Conservation (phyloP, 2,329 filamentous ascomycete species). For the Beauveria pseudobassiana region DNA sequence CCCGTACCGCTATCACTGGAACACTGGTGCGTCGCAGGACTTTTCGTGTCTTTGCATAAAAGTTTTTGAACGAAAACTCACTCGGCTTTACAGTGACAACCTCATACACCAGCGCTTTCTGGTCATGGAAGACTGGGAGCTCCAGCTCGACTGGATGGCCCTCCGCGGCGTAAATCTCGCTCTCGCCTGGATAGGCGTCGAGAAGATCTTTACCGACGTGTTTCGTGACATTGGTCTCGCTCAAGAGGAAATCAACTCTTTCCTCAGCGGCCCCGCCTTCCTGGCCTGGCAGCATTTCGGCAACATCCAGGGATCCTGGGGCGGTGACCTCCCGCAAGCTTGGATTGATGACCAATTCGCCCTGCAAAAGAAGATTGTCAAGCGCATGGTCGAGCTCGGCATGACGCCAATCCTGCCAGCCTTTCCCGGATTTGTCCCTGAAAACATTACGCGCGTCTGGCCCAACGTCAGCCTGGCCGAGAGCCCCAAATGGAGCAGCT, state of each 20-base stretch:
- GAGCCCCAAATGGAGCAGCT: constrained; percentile 35
- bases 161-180: constrained; percentile 44
- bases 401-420: constrained; percentile 45
- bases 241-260: constrained; percentile 35
- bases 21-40: constrained; percentile 30
- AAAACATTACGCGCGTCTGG: constrained; percentile 30
- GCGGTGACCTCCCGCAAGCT: constrained; percentile 31
- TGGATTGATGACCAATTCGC: constrained; percentile 42
- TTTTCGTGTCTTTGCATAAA: not conserved
- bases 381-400: constrained; percentile 42
- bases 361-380: constrained; percentile 40
- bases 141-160: constrained; percentile 44
- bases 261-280: constrained; percentile 43
- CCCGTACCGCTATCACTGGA: constrained; percentile 36
- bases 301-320: constrained; percentile 45
- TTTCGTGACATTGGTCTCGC: constrained; percentile 38
- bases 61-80: not conserved
- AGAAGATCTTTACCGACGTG: constrained; percentile 41
- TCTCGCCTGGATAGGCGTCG: constrained; percentile 43
- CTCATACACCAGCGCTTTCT: constrained; percentile 43
- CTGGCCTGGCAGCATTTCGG: constrained; percentile 48
- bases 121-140: constrained; percentile 46
- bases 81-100: constrained; percentile 34
- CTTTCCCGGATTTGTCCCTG: constrained; percentile 43
- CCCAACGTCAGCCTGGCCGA: constrained; percentile 36